Base-by-base conservation (phyloP, 2,329 filamentous ascomycete genomes). In the Botrytis sinoallii region DNA sequence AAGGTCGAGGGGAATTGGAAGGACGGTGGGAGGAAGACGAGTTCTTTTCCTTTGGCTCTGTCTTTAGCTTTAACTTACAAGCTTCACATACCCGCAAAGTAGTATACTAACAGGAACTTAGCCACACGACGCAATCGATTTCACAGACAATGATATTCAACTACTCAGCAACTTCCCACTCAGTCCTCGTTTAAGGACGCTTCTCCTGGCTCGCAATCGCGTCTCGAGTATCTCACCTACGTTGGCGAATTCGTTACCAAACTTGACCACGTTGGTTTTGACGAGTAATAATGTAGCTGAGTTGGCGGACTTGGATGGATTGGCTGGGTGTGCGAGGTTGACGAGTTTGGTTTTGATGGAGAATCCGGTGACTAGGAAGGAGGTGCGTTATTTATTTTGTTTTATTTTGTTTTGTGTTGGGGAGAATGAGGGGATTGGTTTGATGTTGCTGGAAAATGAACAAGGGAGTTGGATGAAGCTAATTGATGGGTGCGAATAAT, bases 91-190 rank as follows among this genome's bases (percentile, higher is more conserved):
- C 25, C 52, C 25, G 14, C 8, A 68, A 67, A 35, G 42, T 16
- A 22, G 14, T 16, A 29, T 57, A 25, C 48, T 68, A 29, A 68
- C 48, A n/a, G 48, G 9, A 29, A 32, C 12, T 80, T 80, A 97
- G 93, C 93, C 95, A 79, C 94, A 97, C 88, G 96, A 98, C 86
- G 91, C 93, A 77, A 97, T 99, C 87, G 96, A 99, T 85, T 91
- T 99, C 80, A 98, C 96, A 83, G 96, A 99, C 87, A 99, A 99
- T 84, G 95, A 98, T 84, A 95, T 99, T 81, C 90, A 93, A 79
- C 87, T 92, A 68, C 89, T 99, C 76, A 92, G 91, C 77, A 98
- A 98, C 85, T 97, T 99, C 82, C 96, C 96, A 5, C 90, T 97
- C 69, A 95, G 93, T 73, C 95, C 94, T 64, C 92, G 96, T 78